Percentiles rank a stretch among this genome's conserved stretches.
Evolutionary conservation across 176 grass and related monocot genomes (phyloP).

Genomic region (Metroxylon sagu): DNA sequence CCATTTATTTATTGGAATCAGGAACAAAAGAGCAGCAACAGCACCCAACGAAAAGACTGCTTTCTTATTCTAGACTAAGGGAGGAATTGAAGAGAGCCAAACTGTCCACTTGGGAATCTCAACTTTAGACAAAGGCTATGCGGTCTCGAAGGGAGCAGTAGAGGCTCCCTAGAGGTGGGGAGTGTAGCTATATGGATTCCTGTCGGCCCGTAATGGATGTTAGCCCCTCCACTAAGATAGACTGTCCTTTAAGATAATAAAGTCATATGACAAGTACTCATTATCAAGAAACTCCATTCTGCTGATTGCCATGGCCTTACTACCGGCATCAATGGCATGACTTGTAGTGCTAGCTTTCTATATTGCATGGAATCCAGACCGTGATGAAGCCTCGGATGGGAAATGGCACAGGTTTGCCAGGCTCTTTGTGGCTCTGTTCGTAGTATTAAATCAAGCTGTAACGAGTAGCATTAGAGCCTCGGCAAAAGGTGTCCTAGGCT

Average conservation of each 20-base stretch:
- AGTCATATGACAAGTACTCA: too few relatives aligned
- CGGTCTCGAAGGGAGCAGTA: neutral
- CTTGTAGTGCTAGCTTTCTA: slow-evolving; percentile 1
- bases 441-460: neutral
- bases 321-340: neutral
- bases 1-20: neutral
- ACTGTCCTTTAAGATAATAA: too few relatives aligned
- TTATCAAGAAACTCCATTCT: too few relatives aligned
- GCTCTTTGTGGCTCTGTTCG: neutral
- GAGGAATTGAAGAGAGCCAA: slow-evolving; percentile 12
- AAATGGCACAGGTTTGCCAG: neutral
- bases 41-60: slow-evolving; percentile 26
- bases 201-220: slow-evolving; percentile 53
- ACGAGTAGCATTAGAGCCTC: neutral
- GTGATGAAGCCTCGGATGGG: slow-evolving; percentile 21
- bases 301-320: too few relatives aligned
- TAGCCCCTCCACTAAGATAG: slow-evolving; percentile 36
- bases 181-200: slow-evolving; percentile 50
- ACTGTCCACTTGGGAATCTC: slow-evolving; percentile 36
- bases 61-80: slow-evolving; percentile 35
- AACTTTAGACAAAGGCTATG: slow-evolving; percentile 28
- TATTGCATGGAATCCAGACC: neutral
- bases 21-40: slow-evolving; percentile 27
- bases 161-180: slow-evolving; percentile 30
- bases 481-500: neutral